phyloP scores from a whole-genome alignment of 345 rosid species.

The Leavenworthia alabamica region DNA sequence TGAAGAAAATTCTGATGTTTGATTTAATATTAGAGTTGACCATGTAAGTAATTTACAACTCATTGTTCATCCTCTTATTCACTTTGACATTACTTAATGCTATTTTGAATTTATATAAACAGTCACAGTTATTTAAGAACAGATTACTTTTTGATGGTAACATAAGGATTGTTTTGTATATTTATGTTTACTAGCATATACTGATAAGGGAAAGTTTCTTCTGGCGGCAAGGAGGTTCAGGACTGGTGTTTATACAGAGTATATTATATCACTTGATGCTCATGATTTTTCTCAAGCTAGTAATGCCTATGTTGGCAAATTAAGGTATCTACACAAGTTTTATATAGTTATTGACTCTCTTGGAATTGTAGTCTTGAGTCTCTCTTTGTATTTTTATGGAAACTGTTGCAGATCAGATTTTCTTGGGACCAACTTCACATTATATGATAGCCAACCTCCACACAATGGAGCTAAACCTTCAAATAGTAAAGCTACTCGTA shows the following conservation, averaged over 20 bases:
- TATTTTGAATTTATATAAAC: not conserved
- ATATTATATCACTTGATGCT: conserved; percentile 81
- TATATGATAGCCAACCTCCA: conserved; percentile 83
- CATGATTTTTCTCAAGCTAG: conserved; percentile 91
- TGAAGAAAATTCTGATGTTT: not conserved
- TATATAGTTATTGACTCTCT: no score
- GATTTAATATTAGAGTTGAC: not conserved
- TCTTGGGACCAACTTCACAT: conserved; percentile 87
- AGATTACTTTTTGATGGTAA: no score
- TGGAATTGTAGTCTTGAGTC: no score
- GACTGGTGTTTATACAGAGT: conserved; percentile 72
- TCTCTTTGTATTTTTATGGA: not conserved
- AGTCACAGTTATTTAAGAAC: no score
- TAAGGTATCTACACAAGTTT: conserved; percentile 71
- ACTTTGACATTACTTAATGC: not conserved
- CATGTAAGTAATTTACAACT: not conserved
- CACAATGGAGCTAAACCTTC: conserved; percentile 82
- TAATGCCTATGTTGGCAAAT: conserved; percentile 84
- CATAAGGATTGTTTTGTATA: no score
- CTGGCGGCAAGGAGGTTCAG: conserved; percentile 84
- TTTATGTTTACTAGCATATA: conserved; percentile 44
- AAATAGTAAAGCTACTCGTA: conserved; percentile 59
- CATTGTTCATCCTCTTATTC: no score
- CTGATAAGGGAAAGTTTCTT: conserved; percentile 84
- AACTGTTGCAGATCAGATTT: conserved; percentile 82